Base-by-base conservation (phyloP, 2,329 filamentous ascomycete species). In the Ceratocystis harringtonii region DNA sequence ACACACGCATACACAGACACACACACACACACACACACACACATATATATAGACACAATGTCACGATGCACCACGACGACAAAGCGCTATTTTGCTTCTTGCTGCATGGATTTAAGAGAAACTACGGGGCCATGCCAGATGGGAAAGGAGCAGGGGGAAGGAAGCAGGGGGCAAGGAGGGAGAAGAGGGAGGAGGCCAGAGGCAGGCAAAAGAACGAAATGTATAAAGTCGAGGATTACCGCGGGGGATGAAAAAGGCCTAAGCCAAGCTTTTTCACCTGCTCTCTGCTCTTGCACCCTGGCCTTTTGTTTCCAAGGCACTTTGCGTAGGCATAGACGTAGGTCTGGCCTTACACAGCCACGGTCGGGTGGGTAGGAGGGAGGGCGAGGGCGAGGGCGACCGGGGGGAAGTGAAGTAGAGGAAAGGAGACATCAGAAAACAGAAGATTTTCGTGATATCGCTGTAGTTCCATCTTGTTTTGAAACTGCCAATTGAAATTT, bases 61-160 rank as follows among this genome's bases (percentile, higher is more conserved):
- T 61, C 17, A 62, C 41, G 44, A 62, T 44, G 36, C 10, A 41
- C 17, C n/a, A 61, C 32, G 58, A 61, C 41, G 61, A 28, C 12
- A 44, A 30, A 66, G 62, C 64, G 58, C 57, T 64, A 43, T 58
- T 55, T 58, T 25, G 61, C 48, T 55, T 62, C 62, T 64, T 43
- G 17, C 10, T 65, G 30, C 28, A 3, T 30, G 52, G 6, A 3
- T 30, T 25, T 57, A 32, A 17, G 17, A 28, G 22, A 17, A 12
- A 41, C 15, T 57, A 32, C n/a, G 30, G 8, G 30, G 8, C 5
- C 17, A n/a, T 57, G 48, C 25, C 15, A 57, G 22, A 30, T 10
- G 30, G 52, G 22, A 22, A 12, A 32, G 52, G n/a, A 7, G 2
- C 25, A 57, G 52, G 4, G 50, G 50, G 19, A 6, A 17, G 45